Evolutionary conservation across 176 grass and related monocot species (phyloP).

Genomic region (Bothriochloa decipiens): DNA sequence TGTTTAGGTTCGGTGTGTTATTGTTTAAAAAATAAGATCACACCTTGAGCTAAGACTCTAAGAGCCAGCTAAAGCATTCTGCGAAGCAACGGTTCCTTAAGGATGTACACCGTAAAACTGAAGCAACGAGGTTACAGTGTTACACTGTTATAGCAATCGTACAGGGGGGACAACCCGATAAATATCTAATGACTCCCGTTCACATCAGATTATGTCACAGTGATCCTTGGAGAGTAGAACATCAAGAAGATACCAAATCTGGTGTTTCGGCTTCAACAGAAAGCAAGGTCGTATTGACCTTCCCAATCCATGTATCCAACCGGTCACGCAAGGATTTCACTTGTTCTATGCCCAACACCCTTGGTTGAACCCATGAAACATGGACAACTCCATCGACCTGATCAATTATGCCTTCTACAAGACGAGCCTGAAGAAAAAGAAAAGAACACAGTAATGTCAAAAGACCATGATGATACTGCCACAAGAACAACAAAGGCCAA

Average conservation of each 20-base stretch:
- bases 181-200: not conserved
- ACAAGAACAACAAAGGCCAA: not conserved
- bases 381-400: slow-evolving; percentile 67
- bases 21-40: too few species aligned
- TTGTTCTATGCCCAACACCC: slow-evolving; percentile 79
- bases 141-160: not conserved
- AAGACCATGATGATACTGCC: not conserved
- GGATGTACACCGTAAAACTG: not conserved
- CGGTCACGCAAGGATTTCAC: slow-evolving; percentile 64
- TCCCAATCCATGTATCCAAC: slow-evolving; percentile 72
- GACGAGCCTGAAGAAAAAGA: slow-evolving; percentile 61
- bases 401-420: slow-evolving; percentile 92
- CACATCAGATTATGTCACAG: not conserved
- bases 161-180: not conserved
- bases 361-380: slow-evolving; percentile 80
- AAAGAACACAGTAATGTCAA: not conserved
- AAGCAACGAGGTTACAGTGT: not conserved
- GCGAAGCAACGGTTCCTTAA: not conserved
- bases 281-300: slow-evolving; percentile 65
- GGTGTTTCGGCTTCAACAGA: slow-evolving; percentile 86
- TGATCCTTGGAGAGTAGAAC: not conserved
- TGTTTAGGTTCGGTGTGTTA: not conserved
- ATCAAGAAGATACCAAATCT: slow-evolving; percentile 60
- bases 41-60: too few species aligned
- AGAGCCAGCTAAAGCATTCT: not conserved